These are phyloP conservation scores for Phaeosphaeriaceae sp. DNA, from an alignment of 2,329 filamentous ascomycete genomes.

Conservation along the genomic window DNA sequence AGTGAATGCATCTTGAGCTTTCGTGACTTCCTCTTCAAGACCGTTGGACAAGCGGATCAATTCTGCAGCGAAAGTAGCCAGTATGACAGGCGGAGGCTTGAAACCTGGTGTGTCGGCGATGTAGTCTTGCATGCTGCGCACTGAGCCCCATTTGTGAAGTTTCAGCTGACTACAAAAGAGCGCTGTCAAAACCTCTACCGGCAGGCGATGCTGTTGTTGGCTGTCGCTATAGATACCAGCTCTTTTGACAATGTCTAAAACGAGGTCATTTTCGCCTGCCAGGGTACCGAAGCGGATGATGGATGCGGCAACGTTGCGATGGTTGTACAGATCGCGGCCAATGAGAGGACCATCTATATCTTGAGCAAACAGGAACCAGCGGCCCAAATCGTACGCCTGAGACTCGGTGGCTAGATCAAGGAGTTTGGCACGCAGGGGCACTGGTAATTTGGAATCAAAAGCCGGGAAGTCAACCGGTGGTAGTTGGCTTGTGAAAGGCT, in stretches of 20 bases:
- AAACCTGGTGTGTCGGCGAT: slow-evolving; percentile 33
- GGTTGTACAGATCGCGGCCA: slow-evolving; percentile 51
- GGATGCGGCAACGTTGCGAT: slow-evolving; percentile 59
- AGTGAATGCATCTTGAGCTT: slow-evolving; percentile 34
- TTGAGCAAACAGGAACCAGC: slow-evolving; percentile 60
- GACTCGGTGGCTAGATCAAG: slow-evolving; percentile 59
- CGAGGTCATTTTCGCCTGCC: slow-evolving; percentile 53
- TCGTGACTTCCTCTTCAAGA: slow-evolving; percentile 10
- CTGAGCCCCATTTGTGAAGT: slow-evolving; percentile 50
- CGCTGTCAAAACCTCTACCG: slow-evolving; percentile 44
- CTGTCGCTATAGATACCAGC: slow-evolving; percentile 24
- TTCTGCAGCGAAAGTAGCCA: slow-evolving; percentile 40
- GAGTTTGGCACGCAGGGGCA: slow-evolving; percentile 57
- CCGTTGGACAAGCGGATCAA: slow-evolving; percentile 32
- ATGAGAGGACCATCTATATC: slow-evolving; percentile 65
- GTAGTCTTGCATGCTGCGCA: slow-evolving; percentile 47
- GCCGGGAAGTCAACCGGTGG: slow-evolving; percentile 53
- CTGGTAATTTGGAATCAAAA: slow-evolving; percentile 55
- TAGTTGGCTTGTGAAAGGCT: slow-evolving; percentile 33
- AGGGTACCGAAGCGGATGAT: slow-evolving; percentile 63
- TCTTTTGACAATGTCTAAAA: slow-evolving; percentile 39
- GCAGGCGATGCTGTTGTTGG: slow-evolving; percentile 35
- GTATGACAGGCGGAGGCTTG: slow-evolving; percentile 31
- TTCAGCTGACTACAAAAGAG: slow-evolving; percentile 54
- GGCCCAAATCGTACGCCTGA: slow-evolving; percentile 57